Evolutionary conservation across 2,329 filamentous ascomycete species (phyloP), one percentile per base, ranked within the genome.

Genomic region (Dissoconium aciculare): DNA sequence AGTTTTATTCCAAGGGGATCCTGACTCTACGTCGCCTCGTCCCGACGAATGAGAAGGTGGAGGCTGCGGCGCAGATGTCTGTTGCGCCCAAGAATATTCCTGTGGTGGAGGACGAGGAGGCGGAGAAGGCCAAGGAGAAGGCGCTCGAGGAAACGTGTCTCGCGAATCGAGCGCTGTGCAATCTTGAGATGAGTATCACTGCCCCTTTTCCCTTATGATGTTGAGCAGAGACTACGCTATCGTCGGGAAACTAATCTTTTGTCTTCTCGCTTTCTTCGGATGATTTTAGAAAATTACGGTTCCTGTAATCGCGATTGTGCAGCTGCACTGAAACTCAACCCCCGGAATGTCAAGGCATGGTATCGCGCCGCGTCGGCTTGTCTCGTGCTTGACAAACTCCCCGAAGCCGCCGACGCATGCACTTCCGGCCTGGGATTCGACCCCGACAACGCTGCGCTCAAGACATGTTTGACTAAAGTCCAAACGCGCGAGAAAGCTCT

Each of bases 1-100:
- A 93, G 54, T 94, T 85, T 54, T 98, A 98, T 54, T 71, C 69
- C 16, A 89, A 92, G 59, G 85, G 77, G n/a, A 66, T 94, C 31
- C 62, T 71, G 8, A 70, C 91, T 5, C 58, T 94, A 14, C 39
- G 33, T 17, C 39, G 41, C 8, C 32, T 33, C 11, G 26, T 39
- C 13, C 37, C 40, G 23, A 40, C 40, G 10, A 34, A 30, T 3
- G 35, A 39, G 9, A 39, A 16, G 8, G 11, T 28, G 6, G 33
- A 33, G 11, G 27, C 23, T 13, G 21, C 26, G 11, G 17, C 17
- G 12, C 4, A 13, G 4, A n/a, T n/a, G n/a, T n/a, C n/a, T n/a
- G n/a, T n/a, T n/a, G n/a, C n/a, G n/a, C n/a, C n/a, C n/a, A n/a
- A n/a, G n/a, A 16, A 30, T 3, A 28, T 36, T 21, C 38, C 37